Evolutionary conservation across 352 stramenopile genomes (phyloP).

Genomic region (Pythium grandisporangium): DNA sequence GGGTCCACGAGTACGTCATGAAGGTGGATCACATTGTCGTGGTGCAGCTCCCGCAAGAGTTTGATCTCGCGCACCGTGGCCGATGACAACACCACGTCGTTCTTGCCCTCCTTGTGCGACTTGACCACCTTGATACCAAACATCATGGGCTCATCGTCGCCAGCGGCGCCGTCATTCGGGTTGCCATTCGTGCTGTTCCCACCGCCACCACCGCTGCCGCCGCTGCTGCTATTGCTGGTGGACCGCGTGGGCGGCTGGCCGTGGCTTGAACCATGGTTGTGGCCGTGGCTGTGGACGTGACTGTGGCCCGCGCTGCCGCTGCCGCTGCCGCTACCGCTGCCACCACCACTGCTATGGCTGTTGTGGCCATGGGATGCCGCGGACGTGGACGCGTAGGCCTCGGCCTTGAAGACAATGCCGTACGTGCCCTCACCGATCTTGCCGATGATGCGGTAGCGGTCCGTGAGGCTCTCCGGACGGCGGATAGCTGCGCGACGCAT

Average conservation of each 20-base stretch:
- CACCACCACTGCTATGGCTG: conserved; percentile 2
- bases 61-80: conserved; percentile 88
- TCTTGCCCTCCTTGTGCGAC: conserved; percentile 85
- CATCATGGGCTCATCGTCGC: conserved; percentile 72
- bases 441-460: conserved; percentile 79
- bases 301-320: too few relatives aligned
- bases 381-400: conserved; percentile 29
- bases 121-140: conserved; percentile 89
- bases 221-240: conserved; percentile 3
- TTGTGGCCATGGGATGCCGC: conserved; percentile 1
- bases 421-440: conserved; percentile 89
- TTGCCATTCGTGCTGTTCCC: background rate
- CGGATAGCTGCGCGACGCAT: conserved; percentile 60
- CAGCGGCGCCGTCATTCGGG: conserved; percentile 4
- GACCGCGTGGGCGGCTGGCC: too few relatives aligned
- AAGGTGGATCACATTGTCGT: conserved; percentile 83
- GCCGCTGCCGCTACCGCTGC: background rate
- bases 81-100: conserved; percentile 84
- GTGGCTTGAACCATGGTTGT: too few relatives aligned
- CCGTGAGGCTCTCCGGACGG: conserved; percentile 59
- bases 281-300: too few relatives aligned
- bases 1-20: conserved; percentile 84
- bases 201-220: conserved; percentile 1
- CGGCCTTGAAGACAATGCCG: conserved; percentile 85
- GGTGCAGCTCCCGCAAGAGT: conserved; percentile 76